Percentiles rank a stretch among this genome's conserved stretches.
These are phyloP conservation scores for Pluteus cervinus DNA, from an alignment of 768 basidiomycete genomes.

Conservation along the genomic window DNA sequence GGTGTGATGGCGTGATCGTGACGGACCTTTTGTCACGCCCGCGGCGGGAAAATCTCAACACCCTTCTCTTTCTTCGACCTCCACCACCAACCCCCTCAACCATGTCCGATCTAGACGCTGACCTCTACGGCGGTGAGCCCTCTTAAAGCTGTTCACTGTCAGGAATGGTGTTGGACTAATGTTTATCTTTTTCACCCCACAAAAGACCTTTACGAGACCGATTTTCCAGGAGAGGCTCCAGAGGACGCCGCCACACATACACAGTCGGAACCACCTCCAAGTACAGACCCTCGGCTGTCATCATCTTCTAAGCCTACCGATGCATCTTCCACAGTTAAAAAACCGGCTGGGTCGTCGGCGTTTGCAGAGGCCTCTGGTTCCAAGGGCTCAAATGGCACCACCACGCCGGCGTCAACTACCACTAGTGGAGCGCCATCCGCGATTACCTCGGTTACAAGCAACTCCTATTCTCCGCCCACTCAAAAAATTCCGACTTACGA, in stretches of 20 bases:
- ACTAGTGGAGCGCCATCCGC: too few relatives aligned
- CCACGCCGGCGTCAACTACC: conserved; percentile 7
- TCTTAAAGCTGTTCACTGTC: not conserved
- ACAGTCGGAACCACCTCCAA: conserved; percentile 9
- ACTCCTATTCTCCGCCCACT: conserved; percentile 35
- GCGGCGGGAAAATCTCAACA: conserved; percentile 7
- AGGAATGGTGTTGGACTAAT: too few relatives aligned
- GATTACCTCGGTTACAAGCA: conserved; percentile 17
- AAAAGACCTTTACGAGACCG: conserved; percentile 70
- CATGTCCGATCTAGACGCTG: conserved; percentile 85
- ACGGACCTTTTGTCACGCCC: conserved; percentile 3
- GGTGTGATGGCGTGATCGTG: too few relatives aligned
- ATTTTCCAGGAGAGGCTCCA: conserved; percentile 18
- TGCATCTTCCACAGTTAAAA: conserved; percentile 14
- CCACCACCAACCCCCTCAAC: conserved; percentile 27
- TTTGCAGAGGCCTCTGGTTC: too few relatives aligned
- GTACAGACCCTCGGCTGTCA: conserved; percentile 10
- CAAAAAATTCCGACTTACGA: conserved; percentile 80
- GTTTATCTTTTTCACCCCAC: not conserved
- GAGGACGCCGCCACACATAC: conserved; percentile 11
- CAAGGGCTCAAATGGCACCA: too few relatives aligned
- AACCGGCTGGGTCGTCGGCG: conserved; percentile 13
- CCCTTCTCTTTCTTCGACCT: conserved; percentile 25
- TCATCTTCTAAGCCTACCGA: conserved; percentile 1
- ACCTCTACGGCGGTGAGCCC: conserved; percentile 80